Evolutionary conservation across 2,329 filamentous ascomycete genomes (phyloP), one percentile per base, ranked within the genome.

Genomic region (Ciborinia camelliae): DNA sequence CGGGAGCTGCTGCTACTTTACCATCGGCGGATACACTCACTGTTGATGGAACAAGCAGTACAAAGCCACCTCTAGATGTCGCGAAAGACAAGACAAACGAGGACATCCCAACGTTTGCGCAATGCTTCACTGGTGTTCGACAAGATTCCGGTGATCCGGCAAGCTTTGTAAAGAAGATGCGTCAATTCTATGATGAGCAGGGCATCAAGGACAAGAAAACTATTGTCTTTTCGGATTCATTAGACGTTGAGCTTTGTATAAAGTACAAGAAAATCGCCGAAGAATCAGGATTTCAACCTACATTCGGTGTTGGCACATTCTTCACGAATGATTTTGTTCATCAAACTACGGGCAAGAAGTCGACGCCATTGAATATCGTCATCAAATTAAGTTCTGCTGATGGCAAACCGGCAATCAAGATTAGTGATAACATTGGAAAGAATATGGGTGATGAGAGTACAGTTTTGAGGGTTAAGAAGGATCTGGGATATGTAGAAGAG

Each of bases 301-400:
- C 90, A 0, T 99, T 99, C 79, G 95, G 95, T 67, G 90, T 99
- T 1, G 95, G 95, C 5, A 99, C 95, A 0, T 98, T 91, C 77
- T 83, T 99, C 72, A 99, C 95, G 4, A 97, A 99, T 74, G 95
- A 99, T 77, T 99, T 95, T 75, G 80, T 79, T n/a, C 86, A 90
- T 69, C 79, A 84, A 67, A 86, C 82, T 43, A 90, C 88, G 0
- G 88, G 88, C 47, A 86, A 87, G 71, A 98, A 97, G 78, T 97
- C 93, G 0, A 86, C 88, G 20, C 95, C 95, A 0, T 80, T 99
- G 63, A 99, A 99, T 73, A 99, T 99, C 72, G 95, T 99, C 71
- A 97, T 99, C 79, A 99, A 99, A 79, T 84, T 99, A 67, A 91
- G 91, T 68, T 92, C 91, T 12, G 95, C 92, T 0, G 86, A 82